Conservation (phyloP, 1,139 yeast genomes). For the Yamadazyma friedrichii region DNA sequence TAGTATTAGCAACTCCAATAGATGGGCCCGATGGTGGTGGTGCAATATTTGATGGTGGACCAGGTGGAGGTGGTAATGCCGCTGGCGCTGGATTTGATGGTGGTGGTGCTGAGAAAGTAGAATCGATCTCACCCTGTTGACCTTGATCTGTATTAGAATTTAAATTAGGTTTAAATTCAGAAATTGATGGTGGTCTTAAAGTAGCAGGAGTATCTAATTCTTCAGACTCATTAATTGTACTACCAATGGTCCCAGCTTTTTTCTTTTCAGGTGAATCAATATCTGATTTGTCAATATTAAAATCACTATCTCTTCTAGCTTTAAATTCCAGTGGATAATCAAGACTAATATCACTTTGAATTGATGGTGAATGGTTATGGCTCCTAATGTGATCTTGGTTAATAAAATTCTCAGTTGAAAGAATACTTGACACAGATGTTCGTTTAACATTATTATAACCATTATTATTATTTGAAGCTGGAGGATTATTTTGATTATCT, state of each 20-base stretch:
- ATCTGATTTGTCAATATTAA: constrained; percentile 5
- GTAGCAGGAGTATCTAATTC: constrained; percentile 4
- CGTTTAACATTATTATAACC: constrained; percentile 17
- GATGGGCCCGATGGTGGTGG: constrained; percentile 13
- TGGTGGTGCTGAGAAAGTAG: neutral
- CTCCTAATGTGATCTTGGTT: constrained; percentile 17
- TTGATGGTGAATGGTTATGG: constrained; percentile 27
- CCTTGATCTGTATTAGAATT: neutral
- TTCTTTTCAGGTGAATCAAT: constrained; percentile 2
- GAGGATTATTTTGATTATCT: neutral
- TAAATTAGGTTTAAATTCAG: constrained; percentile 5
- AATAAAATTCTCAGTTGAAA: constrained; percentile 23
- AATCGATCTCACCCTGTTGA: neutral
- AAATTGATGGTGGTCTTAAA: constrained; percentile 5
- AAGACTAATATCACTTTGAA: constrained; percentile 33
- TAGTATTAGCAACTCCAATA: constrained; percentile 11
- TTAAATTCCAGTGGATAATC: constrained; percentile 32
- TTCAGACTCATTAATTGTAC: constrained; percentile 18
- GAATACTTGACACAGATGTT: constrained; percentile 25
- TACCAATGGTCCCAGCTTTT: constrained; percentile 3
- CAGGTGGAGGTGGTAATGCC: constrained; percentile 6
- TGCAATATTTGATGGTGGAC: constrained; percentile 9
- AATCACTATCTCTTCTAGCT: constrained; percentile 18
- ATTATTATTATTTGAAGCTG: neutral
- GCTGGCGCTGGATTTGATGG: constrained; percentile 1